Base-by-base conservation (phyloP, 2,329 filamentous ascomycete species). In the Nemania abortiva region DNA sequence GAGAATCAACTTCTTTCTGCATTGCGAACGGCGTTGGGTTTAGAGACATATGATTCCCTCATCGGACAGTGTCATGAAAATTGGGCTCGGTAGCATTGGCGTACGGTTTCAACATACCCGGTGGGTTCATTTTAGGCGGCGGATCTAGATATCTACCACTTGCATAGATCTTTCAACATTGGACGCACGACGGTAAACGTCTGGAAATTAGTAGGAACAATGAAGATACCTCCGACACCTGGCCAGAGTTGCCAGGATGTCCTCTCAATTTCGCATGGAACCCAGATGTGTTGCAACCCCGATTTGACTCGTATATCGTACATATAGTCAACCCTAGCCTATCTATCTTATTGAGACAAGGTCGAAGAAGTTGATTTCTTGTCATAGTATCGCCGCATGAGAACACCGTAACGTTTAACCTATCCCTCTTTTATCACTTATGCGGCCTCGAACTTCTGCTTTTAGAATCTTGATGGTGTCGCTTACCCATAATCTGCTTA, bases 1-100 rank as follows among this genome's bases (percentile, higher is more conserved):
- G 73, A 79, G 78, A 79, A 79, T 79, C 78, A 79, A 79, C 78
- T 79, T 79, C 78, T 79, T 79, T 77, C 77, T 78, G 78, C 78
- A 79, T 79, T 78, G 78, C 77, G 75, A 78, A 68, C 71, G 78
- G 78, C 78, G 78, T 79, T 76, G 70, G 75, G 74, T 75, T 74
- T 75, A 78, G 74, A 79, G 74, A 78, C 76, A 77, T 76, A 75
- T 72, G 75, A 76, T 79, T 79, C 77, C 78, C 77, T 79, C 78
- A 79, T 79, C 77, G 78, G 77, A 79, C 74, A 77, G 70, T 76
- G 76, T 77, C 77, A 76, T 75, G 73, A 77, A 76, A 75, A 73
- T 74, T 71, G 75, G 74, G 75, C 74, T 78, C 74, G 75, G 75
- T 67, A 79, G 78, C 78, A 79, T 78, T 77, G 78, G 78, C 78